Evolutionary conservation across 345 rosid species (phyloP), one percentile per base, ranked within the genome.

Genomic region (Rhizophora mangle): DNA sequence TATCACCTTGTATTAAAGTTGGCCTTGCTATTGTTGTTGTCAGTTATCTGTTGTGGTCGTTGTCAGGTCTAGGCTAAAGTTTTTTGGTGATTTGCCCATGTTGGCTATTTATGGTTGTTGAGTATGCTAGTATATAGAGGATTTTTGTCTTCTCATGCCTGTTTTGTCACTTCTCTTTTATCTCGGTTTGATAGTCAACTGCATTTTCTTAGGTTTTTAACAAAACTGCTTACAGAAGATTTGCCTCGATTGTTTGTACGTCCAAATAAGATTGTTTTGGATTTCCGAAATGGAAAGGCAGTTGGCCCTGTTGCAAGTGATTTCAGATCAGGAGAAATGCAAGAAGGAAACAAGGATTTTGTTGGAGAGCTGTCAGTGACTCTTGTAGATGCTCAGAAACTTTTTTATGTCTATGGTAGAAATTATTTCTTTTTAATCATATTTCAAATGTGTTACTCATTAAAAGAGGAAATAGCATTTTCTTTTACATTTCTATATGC

Each of bases 231-330:
- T 53, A 95, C 98, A 24, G 97, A 79, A 82, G 98, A 95, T 82
- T 77, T 92, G 89, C 99, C 99, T 67, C 84, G 79, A 67, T 71
- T 92, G 73, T 95, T 95, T 84, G 98, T 92, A 67, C 96, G 97
- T 36, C 99, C 99, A 69, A 92, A 92, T 84, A 95, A 92, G 87
- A 95, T 95, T 75, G 97, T 95, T 70, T 82, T 95, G 84, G 99
- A 95, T 85, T 95, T 92, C 73, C 92, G 90, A 60, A 90, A 90
- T 73, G 99, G 96, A 68, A 87, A 83, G 78, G 93, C 98, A 57
- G 99, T 95, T 76, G 98, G 98, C 27, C 99, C 96, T 60, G 78
- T 90, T 56, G 67, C 87, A 65, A 84, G 74, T 74, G 91, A 84
- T 79, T 71, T 86, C 65, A 86, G 78, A 82, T 78, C 96, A 59